These are phyloP conservation scores for Boletus reticuloceps DNA, from an alignment of 768 basidiomycete genomes.

Conservation along the genomic window DNA sequence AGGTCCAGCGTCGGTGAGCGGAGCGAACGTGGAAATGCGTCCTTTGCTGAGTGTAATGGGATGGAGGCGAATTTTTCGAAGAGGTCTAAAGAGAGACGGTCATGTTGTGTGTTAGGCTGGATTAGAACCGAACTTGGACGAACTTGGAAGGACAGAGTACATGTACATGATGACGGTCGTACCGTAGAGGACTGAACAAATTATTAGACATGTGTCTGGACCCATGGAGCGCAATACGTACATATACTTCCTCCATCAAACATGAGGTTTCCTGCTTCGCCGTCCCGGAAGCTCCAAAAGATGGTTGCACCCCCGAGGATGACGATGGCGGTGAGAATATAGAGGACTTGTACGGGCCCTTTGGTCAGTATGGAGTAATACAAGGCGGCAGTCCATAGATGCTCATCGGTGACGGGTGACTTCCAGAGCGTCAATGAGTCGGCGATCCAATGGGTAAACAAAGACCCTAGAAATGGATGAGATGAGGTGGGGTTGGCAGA, in stretches of 20 bases:
- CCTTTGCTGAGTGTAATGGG: conserved; percentile 48
- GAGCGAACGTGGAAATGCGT: conserved; percentile 62
- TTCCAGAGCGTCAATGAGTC: conserved; percentile 90
- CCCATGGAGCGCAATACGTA: conserved; percentile 36
- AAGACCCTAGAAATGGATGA: conserved; percentile 47
- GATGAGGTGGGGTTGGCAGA: not conserved
- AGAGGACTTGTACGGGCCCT: conserved; percentile 54
- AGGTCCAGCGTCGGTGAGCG: conserved; percentile 70
- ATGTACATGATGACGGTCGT: conserved; percentile 71
- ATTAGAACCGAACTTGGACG: conserved; percentile 27
- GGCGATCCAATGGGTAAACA: conserved; percentile 93
- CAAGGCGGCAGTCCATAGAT: conserved; percentile 77
- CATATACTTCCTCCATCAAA: conserved; percentile 90
- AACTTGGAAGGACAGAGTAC: conserved; percentile 78
- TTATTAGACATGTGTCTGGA: not conserved
- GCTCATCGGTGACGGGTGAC: conserved; percentile 79
- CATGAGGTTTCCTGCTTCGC: conserved; percentile 82
- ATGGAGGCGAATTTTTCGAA: conserved; percentile 56
- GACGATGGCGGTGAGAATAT: conserved; percentile 55
- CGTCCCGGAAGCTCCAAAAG: conserved; percentile 75
- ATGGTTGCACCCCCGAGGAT: conserved; percentile 63
- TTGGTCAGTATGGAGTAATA: conserved; percentile 81
- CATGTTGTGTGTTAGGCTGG: conserved; percentile 2
- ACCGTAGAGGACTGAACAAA: conserved; percentile 64
- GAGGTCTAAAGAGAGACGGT: conserved; percentile 42